Evolutionary conservation across 768 basidiomycete species (phyloP).

Genomic region (Tulasnella sp.): DNA sequence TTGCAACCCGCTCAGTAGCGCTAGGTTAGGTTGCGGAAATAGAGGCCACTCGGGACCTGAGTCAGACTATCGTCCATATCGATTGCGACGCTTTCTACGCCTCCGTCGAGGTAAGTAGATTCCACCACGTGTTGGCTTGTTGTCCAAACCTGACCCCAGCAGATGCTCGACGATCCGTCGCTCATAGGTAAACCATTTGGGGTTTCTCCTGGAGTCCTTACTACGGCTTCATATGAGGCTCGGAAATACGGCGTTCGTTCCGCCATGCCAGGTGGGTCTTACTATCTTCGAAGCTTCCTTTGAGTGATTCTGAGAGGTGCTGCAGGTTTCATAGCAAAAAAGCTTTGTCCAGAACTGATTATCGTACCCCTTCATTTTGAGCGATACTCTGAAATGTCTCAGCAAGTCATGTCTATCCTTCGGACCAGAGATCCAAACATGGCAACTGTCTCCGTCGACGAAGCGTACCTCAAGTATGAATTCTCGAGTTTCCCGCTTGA

Average conservation of each 20-base stretch:
- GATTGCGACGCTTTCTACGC: conserved; percentile 96
- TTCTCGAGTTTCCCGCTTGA: background rate
- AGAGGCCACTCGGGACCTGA: conserved; percentile 71
- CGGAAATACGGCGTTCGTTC: conserved; percentile 87
- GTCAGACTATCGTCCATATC: conserved; percentile 84
- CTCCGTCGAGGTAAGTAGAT: conserved; percentile 53
- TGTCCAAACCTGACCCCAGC: background rate
- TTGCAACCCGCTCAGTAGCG: background rate
- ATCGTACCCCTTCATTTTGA: conserved; percentile 55
- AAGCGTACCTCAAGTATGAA: conserved; percentile 84
- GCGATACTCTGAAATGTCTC: conserved; percentile 59
- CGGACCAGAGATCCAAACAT: conserved; percentile 72
- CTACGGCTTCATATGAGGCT: conserved; percentile 90
- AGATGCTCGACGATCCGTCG: conserved; percentile 55
- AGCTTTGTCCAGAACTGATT: conserved; percentile 86
- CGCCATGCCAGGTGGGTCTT: conserved; percentile 79
- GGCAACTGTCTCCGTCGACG: conserved; percentile 60
- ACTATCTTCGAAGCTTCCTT: background rate
- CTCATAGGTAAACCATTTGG: conserved; percentile 44
- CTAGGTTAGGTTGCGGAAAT: conserved; percentile 53
- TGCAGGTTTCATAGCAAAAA: conserved; percentile 84
- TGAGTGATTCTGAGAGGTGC: background rate
- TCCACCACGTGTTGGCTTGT: background rate
- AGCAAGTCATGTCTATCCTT: conserved; percentile 63
- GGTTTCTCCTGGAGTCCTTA: conserved; percentile 81